Percentiles rank a stretch among this genome's conserved stretches.
Conservation (phyloP, 73 alveolate genomes). For the Paramecium caudatum region DNA sequence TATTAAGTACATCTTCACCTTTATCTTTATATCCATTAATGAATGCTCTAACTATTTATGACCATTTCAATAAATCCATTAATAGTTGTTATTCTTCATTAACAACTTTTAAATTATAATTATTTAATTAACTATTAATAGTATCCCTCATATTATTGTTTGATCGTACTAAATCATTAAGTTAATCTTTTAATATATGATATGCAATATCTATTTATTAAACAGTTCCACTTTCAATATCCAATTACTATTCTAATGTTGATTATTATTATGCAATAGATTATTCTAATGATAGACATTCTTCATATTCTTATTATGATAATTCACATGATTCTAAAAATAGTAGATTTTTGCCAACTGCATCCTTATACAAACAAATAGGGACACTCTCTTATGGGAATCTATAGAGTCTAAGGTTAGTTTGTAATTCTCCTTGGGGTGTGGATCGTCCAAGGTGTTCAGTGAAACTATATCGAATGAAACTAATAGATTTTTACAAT, state of each 20-base stretch:
- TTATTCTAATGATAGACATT: not conserved
- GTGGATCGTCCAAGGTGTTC: slow-evolving; percentile 14
- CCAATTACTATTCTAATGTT: not conserved
- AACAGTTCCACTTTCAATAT: not conserved
- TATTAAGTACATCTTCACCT: not conserved
- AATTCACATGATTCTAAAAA: slow-evolving; percentile 34
- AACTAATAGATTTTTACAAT: slow-evolving; percentile 47
- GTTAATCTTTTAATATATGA: slow-evolving; percentile 12
- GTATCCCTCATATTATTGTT: slow-evolving; percentile 2
- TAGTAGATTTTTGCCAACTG: slow-evolving; percentile 49
- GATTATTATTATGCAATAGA: not conserved
- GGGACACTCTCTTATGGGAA: slow-evolving; percentile 27
- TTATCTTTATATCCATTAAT: slow-evolving; percentile 51
- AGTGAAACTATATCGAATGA: slow-evolving; percentile 17
- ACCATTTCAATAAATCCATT: slow-evolving; percentile 39
- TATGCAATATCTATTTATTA: slow-evolving; percentile 47
- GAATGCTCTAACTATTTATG: slow-evolving; percentile 36
- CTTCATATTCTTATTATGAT: slow-evolving; percentile 27
- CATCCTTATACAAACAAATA: not conserved
- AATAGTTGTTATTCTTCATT: not conserved
- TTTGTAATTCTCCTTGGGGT: slow-evolving; percentile 25
- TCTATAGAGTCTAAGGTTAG: slow-evolving; percentile 24
- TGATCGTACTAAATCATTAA: not conserved
- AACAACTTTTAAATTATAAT: not conserved
- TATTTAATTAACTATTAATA: not conserved